phyloP scores from a whole-genome alignment of 2,329 filamentous ascomycete species.

The Penicillium sp. region DNA sequence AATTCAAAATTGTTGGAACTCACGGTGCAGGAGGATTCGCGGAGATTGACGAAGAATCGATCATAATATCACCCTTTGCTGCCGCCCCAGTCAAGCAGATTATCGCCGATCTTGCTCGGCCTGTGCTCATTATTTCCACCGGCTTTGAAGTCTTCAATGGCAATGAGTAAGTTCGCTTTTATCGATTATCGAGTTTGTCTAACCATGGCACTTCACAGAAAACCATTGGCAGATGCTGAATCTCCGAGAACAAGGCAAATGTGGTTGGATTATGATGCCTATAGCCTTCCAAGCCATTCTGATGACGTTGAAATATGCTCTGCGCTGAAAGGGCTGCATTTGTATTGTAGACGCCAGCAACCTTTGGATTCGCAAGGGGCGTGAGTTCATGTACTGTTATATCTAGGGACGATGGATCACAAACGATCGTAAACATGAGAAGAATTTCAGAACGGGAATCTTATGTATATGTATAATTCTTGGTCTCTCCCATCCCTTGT shows the following conservation, averaged over 20 bases:
- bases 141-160: conserved; percentile 15
- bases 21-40: conserved; percentile 19
- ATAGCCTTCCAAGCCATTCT: conserved; percentile 16
- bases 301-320: conserved; percentile 15
- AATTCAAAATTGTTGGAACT: conserved; percentile 16
- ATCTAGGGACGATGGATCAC: conserved; percentile 1
- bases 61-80: conserved; percentile 19
- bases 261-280: conserved; percentile 19
- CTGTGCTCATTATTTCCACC: conserved; percentile 19
- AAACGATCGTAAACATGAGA: not conserved
- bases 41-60: conserved; percentile 20
- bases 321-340: conserved; percentile 15
- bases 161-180: conserved; percentile 17
- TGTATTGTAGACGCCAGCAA: conserved; percentile 18
- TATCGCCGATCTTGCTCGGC: conserved; percentile 20
- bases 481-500: conserved; percentile 1
- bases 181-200: conserved; percentile 14
- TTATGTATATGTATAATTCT: conserved; percentile 6
- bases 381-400: conserved; percentile 8
- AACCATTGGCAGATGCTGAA: conserved; percentile 20
- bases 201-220: conserved; percentile 10
- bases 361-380: conserved; percentile 10
- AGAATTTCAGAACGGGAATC: not conserved
- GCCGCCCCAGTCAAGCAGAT: conserved; percentile 21
- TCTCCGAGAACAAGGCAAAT: conserved; percentile 21